phyloP scores from a whole-genome alignment of 768 basidiomycete genomes.

The Tephrocybe sp. region DNA sequence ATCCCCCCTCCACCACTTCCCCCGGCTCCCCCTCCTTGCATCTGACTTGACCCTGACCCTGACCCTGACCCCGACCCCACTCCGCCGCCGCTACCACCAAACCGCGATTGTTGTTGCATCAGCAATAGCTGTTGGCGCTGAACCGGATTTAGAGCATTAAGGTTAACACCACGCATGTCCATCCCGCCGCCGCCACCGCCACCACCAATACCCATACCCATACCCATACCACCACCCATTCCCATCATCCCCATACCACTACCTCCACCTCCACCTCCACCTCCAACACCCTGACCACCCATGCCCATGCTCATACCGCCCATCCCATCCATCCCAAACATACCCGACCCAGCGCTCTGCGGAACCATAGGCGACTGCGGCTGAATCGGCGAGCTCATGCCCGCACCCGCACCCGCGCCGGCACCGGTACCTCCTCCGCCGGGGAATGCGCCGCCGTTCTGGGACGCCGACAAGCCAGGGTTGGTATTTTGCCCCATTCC shows the following conservation, averaged over 20 bases:
- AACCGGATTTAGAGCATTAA: constrained; percentile 30
- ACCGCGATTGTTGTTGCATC: constrained; percentile 31
- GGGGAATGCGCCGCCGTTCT: constrained; percentile 1
- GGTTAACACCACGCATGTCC: constrained; percentile 17
- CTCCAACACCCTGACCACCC: constrained; percentile 19
- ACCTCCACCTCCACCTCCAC: constrained; percentile 30
- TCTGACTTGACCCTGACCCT: constrained; percentile 15
- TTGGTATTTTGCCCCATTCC: background rate
- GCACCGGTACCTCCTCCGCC: background rate
- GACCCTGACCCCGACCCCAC: constrained; percentile 11
- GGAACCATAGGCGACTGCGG: constrained; percentile 17
- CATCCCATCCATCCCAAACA: constrained; percentile 21
- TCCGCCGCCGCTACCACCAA: too few relatives aligned
- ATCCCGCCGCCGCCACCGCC: constrained; percentile 21
- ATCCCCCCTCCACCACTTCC: constrained; percentile 11
- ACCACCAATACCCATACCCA: constrained; percentile 24
- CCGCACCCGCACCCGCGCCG: constrained; percentile 6
- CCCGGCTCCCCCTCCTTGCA: constrained; percentile 10
- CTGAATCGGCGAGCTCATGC: constrained; percentile 21
- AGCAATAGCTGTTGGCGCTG: constrained; percentile 44
- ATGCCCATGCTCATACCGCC: constrained; percentile 6
- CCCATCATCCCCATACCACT: background rate
- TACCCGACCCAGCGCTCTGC: constrained; percentile 9
- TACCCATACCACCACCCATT: constrained; percentile 6
- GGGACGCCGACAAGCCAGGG: background rate